A percentile compares a stretch with the other conserved stretches of the same genome.
These are phyloP conservation scores for Xylaria telfairii DNA, from an alignment of 495 filamentous ascomycete genomes.

Conservation along the genomic window DNA sequence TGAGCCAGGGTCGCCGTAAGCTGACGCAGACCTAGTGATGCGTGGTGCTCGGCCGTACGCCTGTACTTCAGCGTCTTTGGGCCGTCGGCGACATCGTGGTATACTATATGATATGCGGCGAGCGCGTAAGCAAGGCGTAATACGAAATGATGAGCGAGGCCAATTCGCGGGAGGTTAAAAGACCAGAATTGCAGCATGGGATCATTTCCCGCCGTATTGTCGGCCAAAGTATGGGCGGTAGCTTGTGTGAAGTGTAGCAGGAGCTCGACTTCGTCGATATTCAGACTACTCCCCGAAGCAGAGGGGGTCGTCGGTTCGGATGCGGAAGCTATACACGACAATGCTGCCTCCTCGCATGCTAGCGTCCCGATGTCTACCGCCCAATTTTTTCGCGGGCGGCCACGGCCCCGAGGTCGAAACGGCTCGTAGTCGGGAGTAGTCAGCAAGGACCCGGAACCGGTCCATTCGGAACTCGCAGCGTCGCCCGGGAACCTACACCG, in stretches of 20 bases:
- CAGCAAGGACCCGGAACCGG: neutral
- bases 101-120: conserved; percentile 2
- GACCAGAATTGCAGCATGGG: conserved; percentile 3
- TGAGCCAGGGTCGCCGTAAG: neutral
- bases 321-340: neutral
- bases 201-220: neutral
- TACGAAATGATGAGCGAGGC: neutral
- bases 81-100: neutral
- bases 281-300: neutral
- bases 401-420: neutral
- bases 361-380: neutral
- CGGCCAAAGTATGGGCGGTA: neutral
- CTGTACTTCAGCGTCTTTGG: neutral
- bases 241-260: conserved; percentile 9
- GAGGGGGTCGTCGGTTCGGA: neutral
- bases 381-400: neutral
- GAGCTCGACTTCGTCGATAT: conserved; percentile 14
- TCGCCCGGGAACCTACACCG: neutral
- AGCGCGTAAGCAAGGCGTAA: neutral
- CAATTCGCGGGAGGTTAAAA: neutral
- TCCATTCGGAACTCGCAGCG: neutral
- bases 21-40: neutral
- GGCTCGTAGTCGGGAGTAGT: neutral
- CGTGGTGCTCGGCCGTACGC: neutral
- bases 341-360: neutral